These are phyloP conservation scores for Nannizziopsis barbatae DNA, from an alignment of 2,329 filamentous ascomycete species.

Conservation along the genomic window DNA sequence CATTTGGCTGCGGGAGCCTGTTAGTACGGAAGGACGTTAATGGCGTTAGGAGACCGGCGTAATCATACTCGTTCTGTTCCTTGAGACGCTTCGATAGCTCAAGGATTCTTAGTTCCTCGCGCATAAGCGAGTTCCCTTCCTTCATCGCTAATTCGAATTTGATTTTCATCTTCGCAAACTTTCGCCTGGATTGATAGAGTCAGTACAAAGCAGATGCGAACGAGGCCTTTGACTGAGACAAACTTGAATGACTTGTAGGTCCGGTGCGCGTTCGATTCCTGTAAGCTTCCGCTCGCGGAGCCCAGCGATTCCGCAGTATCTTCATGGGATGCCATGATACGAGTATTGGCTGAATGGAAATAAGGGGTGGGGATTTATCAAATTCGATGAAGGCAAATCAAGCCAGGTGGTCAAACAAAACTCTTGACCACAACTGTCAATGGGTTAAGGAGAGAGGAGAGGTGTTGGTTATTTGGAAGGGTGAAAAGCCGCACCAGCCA, in stretches of 20 bases:
- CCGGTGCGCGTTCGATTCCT: conserved; percentile 36
- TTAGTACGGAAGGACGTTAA: conserved; percentile 10
- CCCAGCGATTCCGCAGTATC: conserved; percentile 21
- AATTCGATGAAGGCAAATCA: not conserved
- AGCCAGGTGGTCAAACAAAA: too few species aligned
- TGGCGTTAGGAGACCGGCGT: not conserved
- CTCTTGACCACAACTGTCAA: not conserved
- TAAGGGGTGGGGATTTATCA: not conserved
- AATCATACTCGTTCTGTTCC: conserved; percentile 77
- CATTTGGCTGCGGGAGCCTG: conserved; percentile 56
- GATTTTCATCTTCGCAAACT: conserved; percentile 78
- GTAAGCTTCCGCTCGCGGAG: conserved; percentile 23
- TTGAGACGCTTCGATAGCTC: conserved; percentile 72
- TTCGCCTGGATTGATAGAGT: conserved; percentile 46
- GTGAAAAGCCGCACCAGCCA: not conserved
- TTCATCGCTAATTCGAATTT: conserved; percentile 72
- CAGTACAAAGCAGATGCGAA: not conserved
- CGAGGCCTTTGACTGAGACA: conserved; percentile 11
- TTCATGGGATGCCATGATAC: conserved; percentile 24
- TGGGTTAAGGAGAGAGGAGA: not conserved
- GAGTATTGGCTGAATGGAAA: not conserved
- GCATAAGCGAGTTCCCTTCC: conserved; percentile 53
- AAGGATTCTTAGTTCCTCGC: conserved; percentile 68
- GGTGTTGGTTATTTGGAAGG: not conserved
- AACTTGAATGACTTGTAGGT: conserved; percentile 59